Evolutionary conservation across 805 yeast species (phyloP), one percentile per base, ranked within the genome.

Genomic region (Myxozyma neotropica): DNA sequence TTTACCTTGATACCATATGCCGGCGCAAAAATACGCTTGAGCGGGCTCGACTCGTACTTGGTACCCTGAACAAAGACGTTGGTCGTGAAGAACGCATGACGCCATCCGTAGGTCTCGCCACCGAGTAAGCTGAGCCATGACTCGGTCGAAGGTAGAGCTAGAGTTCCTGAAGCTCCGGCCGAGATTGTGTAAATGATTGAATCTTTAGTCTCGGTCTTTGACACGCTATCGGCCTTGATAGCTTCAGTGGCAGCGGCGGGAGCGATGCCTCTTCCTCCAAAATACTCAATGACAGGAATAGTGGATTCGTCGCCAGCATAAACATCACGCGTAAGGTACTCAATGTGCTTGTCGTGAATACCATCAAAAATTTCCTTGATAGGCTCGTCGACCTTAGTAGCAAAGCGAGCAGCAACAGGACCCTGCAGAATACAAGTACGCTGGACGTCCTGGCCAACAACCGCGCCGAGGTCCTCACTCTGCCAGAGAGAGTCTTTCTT

Each of bases 401-500:
- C 86, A 80, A 79, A 92, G 77, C 86, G 91, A 69, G 96, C 97
- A 69, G 99, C 96, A 68, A 94, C 98, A 53, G 99, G 99, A 69
- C 99, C 98, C 71, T 91, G 97, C 71, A 94, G 82, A 68, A 94
- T 91, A 88, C 99, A 95, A n/a, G 97, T 93, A 82, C 99, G 88
- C 77, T 92, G 92, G 64, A 94, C 98, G 74, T 94, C 99, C 71
- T 88, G 90, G 68, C 82, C 98, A 67, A 89, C 92, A 72, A 94
- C 98, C 61, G 97, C 89, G 74, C 91, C 97, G 73, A 94, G 83
- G 74, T 89, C 93, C 80, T 94, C 98, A 24, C 96, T 88, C 82
- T 94, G 99, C 99, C 99, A 94, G 74, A 94, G 81, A 31, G 98
- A 93, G 77, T 94, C 99, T 80, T 94, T 94, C 85, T 94, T 94